Evolutionary conservation across 1,284 basidiomycete genomes (phyloP), one percentile per base, ranked within the genome.

Genomic region (Sporisorium iseilematis-ciliati): DNA sequence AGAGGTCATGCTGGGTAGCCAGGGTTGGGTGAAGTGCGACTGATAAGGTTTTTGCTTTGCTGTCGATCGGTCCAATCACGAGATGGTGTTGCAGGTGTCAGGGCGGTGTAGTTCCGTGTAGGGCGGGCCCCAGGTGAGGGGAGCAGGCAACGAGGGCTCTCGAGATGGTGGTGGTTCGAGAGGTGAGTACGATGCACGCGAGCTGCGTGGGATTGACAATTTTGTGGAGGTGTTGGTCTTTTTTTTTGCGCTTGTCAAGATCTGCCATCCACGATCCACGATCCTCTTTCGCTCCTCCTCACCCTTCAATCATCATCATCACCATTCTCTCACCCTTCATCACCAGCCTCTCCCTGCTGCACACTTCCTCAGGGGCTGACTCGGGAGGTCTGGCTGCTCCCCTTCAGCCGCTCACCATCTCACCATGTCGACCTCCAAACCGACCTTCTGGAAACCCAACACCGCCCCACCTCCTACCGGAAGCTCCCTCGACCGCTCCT

Each of bases 381-480:
- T n/a, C n/a, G n/a, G n/a, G n/a, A n/a, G 11, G 4, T 21, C 51
- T 29, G 14, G 11, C 18, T 7, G 11, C 18, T 7, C 43, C 4
- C 7, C 8, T 16, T n/a, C 54, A 56, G 43, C 54, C n/a, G 54
- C 10, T 18, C 14, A 4, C 10, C 3, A 12, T 16, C 21, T 26
- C 45, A 33, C 41, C 14, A 55, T 49, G 54, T 38, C 45, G 18
- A 45, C 51, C 42, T 21, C 45, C 25, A 5, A 38, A 29, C 48
- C 54, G 29, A 41, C 46, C 18, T 84, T 84, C 72, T 84, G 83
- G 83, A 83, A 81, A 72, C 83, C 83, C 12, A 82, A 82, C 26
- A 67, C 75, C 7, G 68, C 74, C n/a, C n/a, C n/a, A n/a, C n/a
- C n/a, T 10, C 67, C 67, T 11, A 81, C 79, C 16, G 80, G 79